Percentiles rank a stretch among this genome's conserved stretches.
Evolutionary conservation across 129 eudicot genomes (phyloP).

Genomic region (Heracleum sosnowskyi): DNA sequence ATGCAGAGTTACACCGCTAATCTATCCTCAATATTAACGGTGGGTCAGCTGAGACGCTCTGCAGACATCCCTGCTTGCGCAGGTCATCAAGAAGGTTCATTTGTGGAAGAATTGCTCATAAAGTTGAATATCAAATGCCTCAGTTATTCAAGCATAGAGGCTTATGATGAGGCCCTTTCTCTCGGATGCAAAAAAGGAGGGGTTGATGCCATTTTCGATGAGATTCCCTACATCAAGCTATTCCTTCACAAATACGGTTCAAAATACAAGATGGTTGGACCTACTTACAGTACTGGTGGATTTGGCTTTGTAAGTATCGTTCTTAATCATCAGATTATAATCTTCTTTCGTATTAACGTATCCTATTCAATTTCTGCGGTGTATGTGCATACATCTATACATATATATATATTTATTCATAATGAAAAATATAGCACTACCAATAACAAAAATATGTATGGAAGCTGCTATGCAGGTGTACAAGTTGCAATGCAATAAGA

Average conservation of each 20-base stretch:
- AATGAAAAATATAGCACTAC: too few species aligned
- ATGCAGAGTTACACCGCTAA: slow-evolving; percentile 41
- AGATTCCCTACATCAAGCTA: slow-evolving; percentile 26
- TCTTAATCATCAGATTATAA: too few species aligned
- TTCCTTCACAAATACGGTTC: slow-evolving; percentile 27
- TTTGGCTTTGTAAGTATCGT: slow-evolving; percentile 38
- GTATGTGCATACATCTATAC: too few species aligned
- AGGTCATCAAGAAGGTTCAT: background rate
- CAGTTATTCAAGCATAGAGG: background rate
- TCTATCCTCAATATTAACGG: slow-evolving; percentile 30
- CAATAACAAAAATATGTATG: too few species aligned
- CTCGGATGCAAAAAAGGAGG: slow-evolving; percentile 28
- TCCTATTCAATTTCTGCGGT: background rate
- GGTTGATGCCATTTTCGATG: slow-evolving; percentile 34
- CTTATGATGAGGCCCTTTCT: background rate
- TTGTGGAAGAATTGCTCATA: background rate
- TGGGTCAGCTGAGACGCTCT: slow-evolving; percentile 11
- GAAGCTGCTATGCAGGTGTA: too few species aligned
- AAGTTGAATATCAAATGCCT: background rate
- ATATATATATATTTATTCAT: too few species aligned
- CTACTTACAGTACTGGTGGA: slow-evolving; percentile 23
- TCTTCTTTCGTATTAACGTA: too few species aligned
- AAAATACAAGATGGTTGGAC: slow-evolving; percentile 21
- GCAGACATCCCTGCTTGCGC: background rate
- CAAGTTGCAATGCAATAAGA: too few species aligned